Base-by-base conservation (phyloP, 108 stramenopile species). In the Nitzschia inconspicua region DNA sequence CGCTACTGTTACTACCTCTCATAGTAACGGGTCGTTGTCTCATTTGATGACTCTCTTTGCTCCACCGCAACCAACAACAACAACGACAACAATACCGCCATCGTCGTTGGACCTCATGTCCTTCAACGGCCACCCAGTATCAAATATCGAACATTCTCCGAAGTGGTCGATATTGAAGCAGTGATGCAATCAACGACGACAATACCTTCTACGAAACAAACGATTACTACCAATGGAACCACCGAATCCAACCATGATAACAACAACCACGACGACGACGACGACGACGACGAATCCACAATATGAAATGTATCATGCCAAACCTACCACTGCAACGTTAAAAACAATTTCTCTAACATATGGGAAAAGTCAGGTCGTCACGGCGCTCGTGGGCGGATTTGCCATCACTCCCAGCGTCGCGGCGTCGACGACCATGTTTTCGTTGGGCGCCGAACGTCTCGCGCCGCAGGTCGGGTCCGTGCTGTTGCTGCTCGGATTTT, bases 401-500 rank as follows among this genome's bases (percentile, higher is more conserved):
- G 66, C 79, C 10, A 74, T 85, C 46, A 44, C 74, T 43, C 83
- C 83, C 13, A 53, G 73, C 27, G 62, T 84, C 13, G 78, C 73
- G 4, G 54, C 76, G 2, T 68, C 67, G 11, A 14, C 41, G 24
- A 70, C 64, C 9, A 54, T 77, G 48, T 69, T 63, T 32, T 41
- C 68, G 54, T 46, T 88, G 13, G 65, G 79, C 32, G 81, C 87
- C 26, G 75, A 78, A 13, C 41, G 36, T 30, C 55, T 70, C 2
- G 62, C 65, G 14, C 88, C 88, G 22, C 88, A 89, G 46, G 70
- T 70, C 30, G 69, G 57, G 44, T 70, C 80, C n/a, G 41, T 65
- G 41, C 16, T 85, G 14, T 47, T 86, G 24, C 55, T 89, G 1
- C 30, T 79, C 3, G 31, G 56, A 3, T 83, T 78, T 57, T 85